Evolutionary conservation across 1,284 basidiomycete species (phyloP), one percentile per base, ranked within the genome.

Genomic region (Malassezia obtusa): DNA sequence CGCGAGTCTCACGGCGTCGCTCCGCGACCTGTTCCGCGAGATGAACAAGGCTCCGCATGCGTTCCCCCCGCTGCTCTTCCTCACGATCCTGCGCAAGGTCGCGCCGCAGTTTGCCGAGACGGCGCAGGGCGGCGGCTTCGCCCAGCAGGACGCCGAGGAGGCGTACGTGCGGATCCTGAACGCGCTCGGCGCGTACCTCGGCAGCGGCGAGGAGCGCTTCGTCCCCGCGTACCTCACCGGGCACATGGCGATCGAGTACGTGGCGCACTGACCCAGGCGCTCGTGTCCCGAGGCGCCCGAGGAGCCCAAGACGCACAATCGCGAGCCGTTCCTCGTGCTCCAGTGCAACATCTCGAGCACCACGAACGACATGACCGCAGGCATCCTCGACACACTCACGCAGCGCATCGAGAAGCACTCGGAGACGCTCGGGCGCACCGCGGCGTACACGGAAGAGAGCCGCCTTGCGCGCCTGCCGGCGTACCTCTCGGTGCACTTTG

Each of bases 121-220:
- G 77, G 50, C 58, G 0, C 60, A 66, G 19, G 59, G 60, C 14
- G 40, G 40, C 22, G 59, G 62, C 19, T 92, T 83, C 66, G 84
- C 90, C 2, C 92, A 96, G 75, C 92, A 96, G 51, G 92, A 98
- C 71, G 92, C 92, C 12, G 92, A 96, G 71, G 92, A 98, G 75
- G 94, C 88, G 57, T 95, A 87, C 81, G 82, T 81, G 2, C 82
- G 86, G 52, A 82, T 96, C 58, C 77, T 90, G n/a, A 84, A 85
- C 49, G 81, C 85, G 0, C 78, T 96, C 19, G 45, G 30, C 50
- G 40, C 19, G 12, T 48, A 15, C 38, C 51, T 41, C 4, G 9
- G 2, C 15, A 15, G 24, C 22, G 60, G 53, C 17, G 51, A 58
- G 32, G 57, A 56, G 30, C 64, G 63, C 54, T 87, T 94, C 53